Base-by-base conservation (phyloP, 257 asterid genomes). In the Primulina eburnea region DNA sequence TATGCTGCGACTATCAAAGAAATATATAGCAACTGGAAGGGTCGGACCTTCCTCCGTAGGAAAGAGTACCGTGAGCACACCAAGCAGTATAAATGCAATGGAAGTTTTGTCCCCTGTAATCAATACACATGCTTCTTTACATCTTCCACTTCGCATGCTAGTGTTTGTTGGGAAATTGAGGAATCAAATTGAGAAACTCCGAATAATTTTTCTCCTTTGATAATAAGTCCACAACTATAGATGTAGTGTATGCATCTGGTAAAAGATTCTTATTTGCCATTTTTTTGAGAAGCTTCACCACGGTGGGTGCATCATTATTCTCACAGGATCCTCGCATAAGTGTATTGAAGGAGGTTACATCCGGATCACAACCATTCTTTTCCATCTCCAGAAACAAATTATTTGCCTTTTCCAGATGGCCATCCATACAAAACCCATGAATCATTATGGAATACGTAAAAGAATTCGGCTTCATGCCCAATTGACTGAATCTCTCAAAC, bases 1-100 rank as follows among this genome's bases (percentile, higher is more conserved):
- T 91, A 91, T 60, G 88, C 70, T 26, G 99, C 79, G 53, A 72
- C 82, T 38, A 93, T 73, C 82, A 93, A 74, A 53, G 99, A 93
- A 75, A 89, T 24, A 24, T 24, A 24, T n/a, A n/a, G n/a, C n/a
- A n/a, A n/a, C n/a, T n/a, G n/a, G n/a, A n/a, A n/a, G n/a, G n/a
- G n/a, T n/a, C n/a, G n/a, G n/a, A n/a, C n/a, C n/a, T n/a, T n/a
- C n/a, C n/a, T n/a, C n/a, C n/a, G n/a, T n/a, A n/a, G n/a, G n/a
- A n/a, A n/a, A n/a, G n/a, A n/a, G n/a, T n/a, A n/a, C n/a, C n/a
- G n/a, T n/a, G n/a, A n/a, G n/a, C n/a, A n/a, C n/a, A n/a, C n/a
- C n/a, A n/a, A n/a, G n/a, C n/a, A n/a, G n/a, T n/a, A n/a, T n/a
- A n/a, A n/a, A n/a, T n/a, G n/a, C n/a, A n/a, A n/a, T n/a, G n/a